Base-by-base conservation (phyloP, 768 basidiomycete species). In the Psilocybe cubensis region DNA sequence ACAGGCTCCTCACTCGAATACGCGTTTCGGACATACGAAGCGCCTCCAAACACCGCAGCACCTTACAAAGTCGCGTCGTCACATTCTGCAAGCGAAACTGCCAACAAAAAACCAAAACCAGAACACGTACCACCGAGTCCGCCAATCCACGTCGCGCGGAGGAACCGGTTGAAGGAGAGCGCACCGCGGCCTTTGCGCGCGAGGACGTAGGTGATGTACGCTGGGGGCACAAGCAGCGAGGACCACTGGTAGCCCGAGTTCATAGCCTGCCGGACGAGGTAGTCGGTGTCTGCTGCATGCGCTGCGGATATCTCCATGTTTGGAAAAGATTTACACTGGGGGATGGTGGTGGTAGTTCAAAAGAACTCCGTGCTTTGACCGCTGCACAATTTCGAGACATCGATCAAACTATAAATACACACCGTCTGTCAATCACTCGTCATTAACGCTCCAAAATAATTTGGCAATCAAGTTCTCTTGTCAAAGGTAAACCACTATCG, bases 111-210 rank as follows among this genome's bases (percentile, higher is more conserved):
- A n/a, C 11, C 23, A 40, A 11, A 24, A 18, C 7, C 4, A 35
- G 4, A 23, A 48, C 56, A 56, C 75, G 35, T 65, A 85, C 91
- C 91, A 48, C 72, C 73, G 17, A 80, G 68, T 27, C 91, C 88
- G 17, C 87, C 86, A 4, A 86, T 64, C 91, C 89, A 92, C 14
- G 88, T 88, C 28, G 89, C 85, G 11, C 89, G 84, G 31, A 92
- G 76, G 14, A 86, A 63, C 24, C 81, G 81, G 64, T 89, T 92
- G 38, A 86, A 63, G 6, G 79, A 81, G 54, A 91, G 72, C 25
- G 83, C 76, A 12, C 74, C 70, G 28, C 82, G 76, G 7, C 88
- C 85, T 56, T 79, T 83, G 60, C 83, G 79, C 29, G 77, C 74
- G 29, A 89, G 61, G 10, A 83, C 68, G 59, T 84, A 80, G 0